Conservation (phyloP, 176 grass and related monocot genomes). For the Paspalum vaginatum region DNA sequence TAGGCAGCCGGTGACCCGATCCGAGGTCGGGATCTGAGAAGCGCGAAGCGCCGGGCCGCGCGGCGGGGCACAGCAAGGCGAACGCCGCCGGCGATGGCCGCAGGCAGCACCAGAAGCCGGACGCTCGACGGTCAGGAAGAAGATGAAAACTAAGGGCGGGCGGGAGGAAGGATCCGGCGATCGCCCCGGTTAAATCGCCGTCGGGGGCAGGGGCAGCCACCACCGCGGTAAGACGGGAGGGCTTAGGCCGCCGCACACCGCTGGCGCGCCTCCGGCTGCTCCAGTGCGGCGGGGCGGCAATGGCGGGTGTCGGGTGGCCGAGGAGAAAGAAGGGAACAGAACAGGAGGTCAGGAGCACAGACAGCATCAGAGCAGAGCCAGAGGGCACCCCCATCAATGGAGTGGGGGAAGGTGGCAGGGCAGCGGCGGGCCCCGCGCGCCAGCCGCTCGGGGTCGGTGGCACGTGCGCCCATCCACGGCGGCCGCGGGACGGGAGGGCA, state of each 20-base stretch:
- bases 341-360: neutral
- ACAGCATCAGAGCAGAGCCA: neutral
- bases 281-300: constrained; percentile 14
- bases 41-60: neutral
- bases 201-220: neutral
- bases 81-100: neutral
- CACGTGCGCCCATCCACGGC: constrained; percentile 35
- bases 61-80: neutral
- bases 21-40: constrained; percentile 29
- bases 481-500: neutral
- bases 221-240: neutral
- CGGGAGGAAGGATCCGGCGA: neutral
- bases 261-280: constrained; percentile 30
- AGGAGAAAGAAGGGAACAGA: neutral
- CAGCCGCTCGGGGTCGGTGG: neutral
- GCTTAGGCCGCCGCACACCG: neutral
- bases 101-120: neutral
- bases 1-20: constrained; percentile 23
- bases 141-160: neutral
- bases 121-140: neutral
- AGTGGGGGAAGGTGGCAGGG: too few species aligned
- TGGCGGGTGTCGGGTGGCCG: constrained; percentile 10
- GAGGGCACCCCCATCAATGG: too few species aligned
- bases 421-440: too few species aligned
- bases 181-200: neutral